Evolutionary conservation across 2,329 filamentous ascomycete genomes (phyloP).

Genomic region (Sclerotinia nivalis): DNA sequence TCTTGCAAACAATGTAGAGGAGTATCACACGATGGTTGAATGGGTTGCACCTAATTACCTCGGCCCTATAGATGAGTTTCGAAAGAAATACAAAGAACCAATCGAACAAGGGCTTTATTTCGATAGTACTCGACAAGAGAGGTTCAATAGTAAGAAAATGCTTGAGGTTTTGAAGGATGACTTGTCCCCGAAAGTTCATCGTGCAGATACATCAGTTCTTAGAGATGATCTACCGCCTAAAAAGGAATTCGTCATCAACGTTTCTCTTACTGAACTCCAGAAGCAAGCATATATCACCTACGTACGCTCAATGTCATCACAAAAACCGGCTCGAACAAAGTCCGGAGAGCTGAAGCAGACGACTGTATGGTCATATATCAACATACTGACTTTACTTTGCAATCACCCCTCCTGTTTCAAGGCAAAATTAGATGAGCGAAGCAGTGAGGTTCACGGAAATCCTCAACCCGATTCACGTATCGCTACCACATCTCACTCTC

Average conservation of each 20-base stretch:
- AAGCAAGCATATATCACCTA: conserved; percentile 59
- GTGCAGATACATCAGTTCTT: conserved; percentile 69
- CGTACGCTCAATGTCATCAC: conserved; percentile 44
- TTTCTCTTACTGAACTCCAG: conserved; percentile 70
- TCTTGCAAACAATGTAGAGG: conserved; percentile 77
- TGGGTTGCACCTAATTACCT: conserved; percentile 83
- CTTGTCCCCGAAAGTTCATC: conserved; percentile 75
- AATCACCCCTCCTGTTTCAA: conserved; percentile 54
- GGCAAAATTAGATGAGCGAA: conserved; percentile 49
- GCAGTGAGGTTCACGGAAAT: conserved; percentile 36
- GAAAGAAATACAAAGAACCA: conserved; percentile 65
- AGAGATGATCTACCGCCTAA: conserved; percentile 70
- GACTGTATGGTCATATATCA: conserved; percentile 55
- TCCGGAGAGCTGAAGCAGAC: conserved; percentile 44
- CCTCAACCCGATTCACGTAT: neutral
- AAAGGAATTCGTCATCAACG: conserved; percentile 76
- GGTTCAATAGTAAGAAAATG: conserved; percentile 62
- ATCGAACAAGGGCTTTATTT: conserved; percentile 70
- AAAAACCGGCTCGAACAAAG: conserved; percentile 34
- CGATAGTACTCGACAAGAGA: conserved; percentile 60
- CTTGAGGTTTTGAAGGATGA: conserved; percentile 70
- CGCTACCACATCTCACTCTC: neutral
- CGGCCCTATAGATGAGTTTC: conserved; percentile 68
- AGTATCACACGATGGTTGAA: conserved; percentile 85
- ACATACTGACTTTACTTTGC: conserved; percentile 54